Conservation (phyloP, 768 basidiomycete species). For the Lyophyllum shimeji region DNA sequence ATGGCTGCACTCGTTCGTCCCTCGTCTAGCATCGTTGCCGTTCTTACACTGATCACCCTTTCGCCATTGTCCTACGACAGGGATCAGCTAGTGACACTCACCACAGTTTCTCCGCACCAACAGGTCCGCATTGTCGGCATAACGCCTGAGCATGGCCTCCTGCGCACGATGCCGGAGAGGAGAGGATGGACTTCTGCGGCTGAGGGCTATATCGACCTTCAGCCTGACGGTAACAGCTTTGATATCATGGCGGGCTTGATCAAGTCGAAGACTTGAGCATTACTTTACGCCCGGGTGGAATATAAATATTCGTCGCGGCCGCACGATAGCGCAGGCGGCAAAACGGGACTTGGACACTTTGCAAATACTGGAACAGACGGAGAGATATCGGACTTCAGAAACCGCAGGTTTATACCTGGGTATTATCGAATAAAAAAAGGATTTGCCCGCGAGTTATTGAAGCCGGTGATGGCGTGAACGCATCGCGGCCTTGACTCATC, state of each 20-base stretch:
- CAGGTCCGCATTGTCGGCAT: conserved; percentile 81
- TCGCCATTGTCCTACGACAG: conserved; percentile 36
- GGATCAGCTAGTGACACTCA: conserved; percentile 80
- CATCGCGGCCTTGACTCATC: too few relatives aligned
- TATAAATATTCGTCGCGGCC: too few relatives aligned
- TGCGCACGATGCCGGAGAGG: conserved; percentile 74
- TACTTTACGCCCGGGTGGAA: not conserved
- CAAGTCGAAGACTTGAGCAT: conserved; percentile 41
- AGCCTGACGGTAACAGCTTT: conserved; percentile 97
- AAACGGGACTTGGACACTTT: too few relatives aligned
- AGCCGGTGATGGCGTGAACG: too few relatives aligned
- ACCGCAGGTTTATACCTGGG: too few relatives aligned
- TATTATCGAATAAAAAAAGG: too few relatives aligned
- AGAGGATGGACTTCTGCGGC: conserved; percentile 28
- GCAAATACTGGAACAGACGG: too few relatives aligned
- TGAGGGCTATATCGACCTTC: conserved; percentile 77
- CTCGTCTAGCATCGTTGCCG: not conserved
- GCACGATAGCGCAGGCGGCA: too few relatives aligned
- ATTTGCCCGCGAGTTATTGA: too few relatives aligned
- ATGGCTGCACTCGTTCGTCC: conserved; percentile 91
- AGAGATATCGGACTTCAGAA: too few relatives aligned
- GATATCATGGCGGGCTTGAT: conserved; percentile 92
- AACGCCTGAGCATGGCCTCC: conserved; percentile 82
- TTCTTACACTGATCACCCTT: not conserved
- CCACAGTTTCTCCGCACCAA: conserved; percentile 68